phyloP scores from a whole-genome alignment of 257 asterid genomes.

The Solanum tarijense region DNA sequence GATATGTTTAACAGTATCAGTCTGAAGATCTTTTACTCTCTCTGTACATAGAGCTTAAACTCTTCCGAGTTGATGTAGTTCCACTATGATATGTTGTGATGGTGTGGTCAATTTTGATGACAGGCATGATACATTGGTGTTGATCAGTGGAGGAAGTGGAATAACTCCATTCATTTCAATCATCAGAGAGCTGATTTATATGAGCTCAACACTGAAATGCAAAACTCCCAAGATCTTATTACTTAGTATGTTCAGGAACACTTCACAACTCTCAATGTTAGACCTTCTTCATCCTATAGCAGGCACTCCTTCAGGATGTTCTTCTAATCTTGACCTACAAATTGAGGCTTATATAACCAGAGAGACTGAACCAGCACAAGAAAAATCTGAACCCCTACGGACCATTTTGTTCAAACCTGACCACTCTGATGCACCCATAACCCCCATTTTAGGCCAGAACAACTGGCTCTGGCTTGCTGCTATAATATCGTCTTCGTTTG shows the following conservation, averaged over 20 bases:
- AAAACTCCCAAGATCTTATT: slow-evolving; percentile 54
- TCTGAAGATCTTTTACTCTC: not conserved
- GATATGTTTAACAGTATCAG: not conserved
- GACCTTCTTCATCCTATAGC: slow-evolving; percentile 68
- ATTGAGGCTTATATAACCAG: slow-evolving; percentile 78
- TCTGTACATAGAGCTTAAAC: not conserved
- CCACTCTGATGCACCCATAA: slow-evolving; percentile 46
- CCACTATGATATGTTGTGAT: not conserved
- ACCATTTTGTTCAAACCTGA: slow-evolving; percentile 52
- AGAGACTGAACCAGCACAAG: slow-evolving; percentile 37
- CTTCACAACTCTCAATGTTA: slow-evolving; percentile 59
- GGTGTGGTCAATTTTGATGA: not conserved
- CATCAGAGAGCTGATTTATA: slow-evolving; percentile 51
- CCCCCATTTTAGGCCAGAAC: slow-evolving; percentile 60
- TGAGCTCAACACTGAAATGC: slow-evolving; percentile 31
- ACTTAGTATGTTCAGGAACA: slow-evolving; percentile 54
- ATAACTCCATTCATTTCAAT: slow-evolving; percentile 89
- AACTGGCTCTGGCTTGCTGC: slow-evolving; percentile 92
- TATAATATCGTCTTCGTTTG: slow-evolving; percentile 69
- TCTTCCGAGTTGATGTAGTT: not conserved
- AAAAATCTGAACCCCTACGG: slow-evolving; percentile 21
- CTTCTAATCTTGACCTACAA: slow-evolving; percentile 45
- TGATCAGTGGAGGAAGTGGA: slow-evolving; percentile 99
- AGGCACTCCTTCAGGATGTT: slow-evolving; percentile 12
- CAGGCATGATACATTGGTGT: slow-evolving; percentile 74